Percentiles rank a stretch among this genome's conserved stretches.
Conservation (phyloP, 257 asterid species). For the Echites panduratus region DNA sequence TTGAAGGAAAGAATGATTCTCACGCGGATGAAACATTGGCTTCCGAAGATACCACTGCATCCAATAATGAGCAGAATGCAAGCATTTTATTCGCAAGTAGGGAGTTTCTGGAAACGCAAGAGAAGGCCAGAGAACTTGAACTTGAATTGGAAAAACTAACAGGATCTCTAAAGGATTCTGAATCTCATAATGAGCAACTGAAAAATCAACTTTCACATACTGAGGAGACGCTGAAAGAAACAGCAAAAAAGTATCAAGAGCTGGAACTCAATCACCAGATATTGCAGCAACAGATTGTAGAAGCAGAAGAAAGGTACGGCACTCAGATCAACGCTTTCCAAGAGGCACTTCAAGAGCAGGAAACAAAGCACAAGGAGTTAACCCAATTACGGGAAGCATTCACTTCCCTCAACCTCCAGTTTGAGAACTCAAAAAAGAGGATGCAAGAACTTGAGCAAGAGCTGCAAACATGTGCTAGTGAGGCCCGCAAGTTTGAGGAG, state of each 20-base stretch:
- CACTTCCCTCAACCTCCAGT: conserved; percentile 51
- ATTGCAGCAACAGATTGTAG: conserved; percentile 44
- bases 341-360: conserved; percentile 56
- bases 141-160: conserved; percentile 53
- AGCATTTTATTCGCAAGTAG: conserved; percentile 31
- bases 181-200: conserved; percentile 46
- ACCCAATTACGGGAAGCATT: conserved; percentile 50
- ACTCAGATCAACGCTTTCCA: conserved; percentile 54
- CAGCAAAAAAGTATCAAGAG: conserved; percentile 34
- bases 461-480: conserved; percentile 43
- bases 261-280: conserved; percentile 52
- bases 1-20: conserved; percentile 36
- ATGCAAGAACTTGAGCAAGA: conserved; percentile 52
- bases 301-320: conserved; percentile 47
- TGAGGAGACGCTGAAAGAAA: conserved; percentile 44
- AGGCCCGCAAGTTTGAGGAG: conserved; percentile 64
- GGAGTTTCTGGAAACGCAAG: conserved; percentile 68
- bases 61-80: conserved; percentile 17
- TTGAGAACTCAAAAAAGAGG: conserved; percentile 61
- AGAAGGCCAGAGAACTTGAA: conserved; percentile 62
- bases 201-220: conserved; percentile 55
- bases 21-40: conserved; percentile 14
- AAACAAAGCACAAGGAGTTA: conserved; percentile 50
- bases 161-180: conserved; percentile 47
- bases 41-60: conserved; percentile 21